phyloP scores from a whole-genome alignment of 345 rosid species.

The Syzygium aqueum region DNA sequence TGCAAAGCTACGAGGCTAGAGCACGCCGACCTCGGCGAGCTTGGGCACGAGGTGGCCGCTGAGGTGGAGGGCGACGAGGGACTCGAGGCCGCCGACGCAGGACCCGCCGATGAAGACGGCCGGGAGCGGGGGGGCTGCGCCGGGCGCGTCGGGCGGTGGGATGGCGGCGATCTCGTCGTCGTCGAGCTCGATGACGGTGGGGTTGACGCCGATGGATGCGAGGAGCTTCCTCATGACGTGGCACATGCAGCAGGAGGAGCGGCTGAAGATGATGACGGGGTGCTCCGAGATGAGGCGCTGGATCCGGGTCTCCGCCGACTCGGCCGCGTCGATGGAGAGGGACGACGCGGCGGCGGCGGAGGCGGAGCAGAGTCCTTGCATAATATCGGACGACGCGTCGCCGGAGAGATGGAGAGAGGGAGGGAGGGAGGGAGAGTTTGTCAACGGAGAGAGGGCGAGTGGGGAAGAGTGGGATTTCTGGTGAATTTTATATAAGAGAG shows the following conservation, averaged over 20 bases:
- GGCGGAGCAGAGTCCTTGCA: constrained; percentile 61
- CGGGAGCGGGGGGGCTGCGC: constrained; percentile 4
- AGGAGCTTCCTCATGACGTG: constrained; percentile 87
- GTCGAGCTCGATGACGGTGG: constrained; percentile 91
- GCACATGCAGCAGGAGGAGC: constrained; percentile 90
- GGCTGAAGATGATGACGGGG: constrained; percentile 88
- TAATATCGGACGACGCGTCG: constrained; percentile 8
- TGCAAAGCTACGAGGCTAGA: constrained; percentile 9
- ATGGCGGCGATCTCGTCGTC: constrained; percentile 11
- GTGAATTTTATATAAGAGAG: constrained; percentile 1
- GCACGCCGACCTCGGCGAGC: constrained; percentile 36
- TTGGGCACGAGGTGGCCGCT: constrained; percentile 35
- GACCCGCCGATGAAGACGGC: constrained; percentile 35
- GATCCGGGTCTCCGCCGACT: constrained; percentile 64
- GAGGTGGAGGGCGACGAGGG: constrained; percentile 40
- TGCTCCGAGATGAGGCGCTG: constrained; percentile 78
- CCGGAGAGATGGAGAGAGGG: background rate
- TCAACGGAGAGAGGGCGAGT: constrained; percentile 7
- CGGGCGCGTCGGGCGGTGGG: background rate
- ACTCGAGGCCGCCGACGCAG: constrained; percentile 34
- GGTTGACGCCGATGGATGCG: constrained; percentile 70
- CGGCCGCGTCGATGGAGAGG: constrained; percentile 70
- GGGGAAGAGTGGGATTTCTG: constrained; percentile 7
- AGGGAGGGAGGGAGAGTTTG: background rate
- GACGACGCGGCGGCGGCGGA: constrained; percentile 49